A percentile compares a stretch with the other conserved stretches of the same genome.
phyloP scores from a whole-genome alignment of 208 protist species.

The Trypanosoma boissoni region DNA sequence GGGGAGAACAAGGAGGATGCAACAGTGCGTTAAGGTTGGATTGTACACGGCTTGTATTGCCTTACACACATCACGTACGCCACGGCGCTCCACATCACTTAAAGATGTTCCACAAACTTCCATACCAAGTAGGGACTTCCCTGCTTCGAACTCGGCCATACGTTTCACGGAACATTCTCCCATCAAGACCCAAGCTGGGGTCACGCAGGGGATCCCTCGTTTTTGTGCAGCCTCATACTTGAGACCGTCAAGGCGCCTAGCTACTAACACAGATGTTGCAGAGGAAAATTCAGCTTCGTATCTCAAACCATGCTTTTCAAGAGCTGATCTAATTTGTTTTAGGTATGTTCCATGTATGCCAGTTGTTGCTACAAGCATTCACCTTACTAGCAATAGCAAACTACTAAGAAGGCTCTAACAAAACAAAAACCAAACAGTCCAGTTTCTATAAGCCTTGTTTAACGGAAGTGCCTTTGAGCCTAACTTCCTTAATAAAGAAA shows the following conservation, averaged over 20 bases:
- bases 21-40: constrained; percentile 30
- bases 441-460: too few species aligned
- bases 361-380: constrained; percentile 56
- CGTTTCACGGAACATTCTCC: constrained; percentile 34
- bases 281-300: constrained; percentile 44
- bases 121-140: constrained; percentile 27
- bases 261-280: constrained; percentile 45
- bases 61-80: constrained; percentile 28
- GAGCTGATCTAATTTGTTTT: constrained; percentile 27
- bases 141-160: constrained; percentile 33
- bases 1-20: constrained; percentile 41
- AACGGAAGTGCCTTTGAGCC: too few species aligned
- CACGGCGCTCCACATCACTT: constrained; percentile 19
- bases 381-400: too few species aligned
- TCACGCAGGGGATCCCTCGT: constrained; percentile 60
- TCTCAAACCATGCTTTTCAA: constrained; percentile 23
- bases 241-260: constrained; percentile 24
- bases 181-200: constrained; percentile 39
- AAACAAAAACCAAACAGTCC: too few species aligned
- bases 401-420: too few species aligned
- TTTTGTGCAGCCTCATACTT: constrained; percentile 47
- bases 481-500: too few species aligned
- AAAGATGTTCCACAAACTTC: constrained; percentile 53
- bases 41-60: constrained; percentile 34
- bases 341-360: constrained; percentile 53